A percentile compares a stretch with the other conserved stretches of the same genome.
phyloP scores from a whole-genome alignment of 75 land plant genomes.

The Picea glauca region DNA sequence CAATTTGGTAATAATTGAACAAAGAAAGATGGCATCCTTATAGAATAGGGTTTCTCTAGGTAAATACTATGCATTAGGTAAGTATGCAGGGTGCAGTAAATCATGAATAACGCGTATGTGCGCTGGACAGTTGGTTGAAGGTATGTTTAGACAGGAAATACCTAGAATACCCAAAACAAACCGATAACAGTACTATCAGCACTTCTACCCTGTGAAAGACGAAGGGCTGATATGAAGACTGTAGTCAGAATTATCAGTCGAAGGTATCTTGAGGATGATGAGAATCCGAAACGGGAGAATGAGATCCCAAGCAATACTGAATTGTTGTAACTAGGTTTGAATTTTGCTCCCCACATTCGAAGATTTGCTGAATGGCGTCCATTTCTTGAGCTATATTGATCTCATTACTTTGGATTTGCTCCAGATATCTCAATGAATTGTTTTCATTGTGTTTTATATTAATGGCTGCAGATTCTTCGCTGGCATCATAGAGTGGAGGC shows the following conservation, averaged over 20 bases:
- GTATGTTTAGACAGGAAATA: too few species aligned
- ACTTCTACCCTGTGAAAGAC: neutral
- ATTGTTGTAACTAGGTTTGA: constrained; percentile 3
- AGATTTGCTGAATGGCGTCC: neutral
- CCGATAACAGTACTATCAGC: neutral
- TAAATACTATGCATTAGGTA: too few species aligned
- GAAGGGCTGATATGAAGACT: too few species aligned
- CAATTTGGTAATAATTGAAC: too few species aligned
- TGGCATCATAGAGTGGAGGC: constrained; percentile 1
- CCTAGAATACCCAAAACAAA: too few species aligned
- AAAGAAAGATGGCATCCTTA: too few species aligned
- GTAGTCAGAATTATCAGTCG: neutral
- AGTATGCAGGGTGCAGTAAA: too few species aligned
- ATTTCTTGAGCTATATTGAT: neutral
- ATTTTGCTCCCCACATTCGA: constrained; percentile 6
- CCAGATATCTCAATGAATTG: neutral
- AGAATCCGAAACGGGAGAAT: neutral
- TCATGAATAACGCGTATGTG: too few species aligned
- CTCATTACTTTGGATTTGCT: neutral
- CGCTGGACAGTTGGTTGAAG: too few species aligned
- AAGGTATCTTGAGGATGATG: neutral
- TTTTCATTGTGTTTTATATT: neutral
- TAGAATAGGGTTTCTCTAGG: too few species aligned
- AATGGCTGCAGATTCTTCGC: constrained; percentile 3
- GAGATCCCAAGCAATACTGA: constrained; percentile 8